Base-by-base conservation (phyloP, 768 basidiomycete species). In the Amanita jacksonii region DNA sequence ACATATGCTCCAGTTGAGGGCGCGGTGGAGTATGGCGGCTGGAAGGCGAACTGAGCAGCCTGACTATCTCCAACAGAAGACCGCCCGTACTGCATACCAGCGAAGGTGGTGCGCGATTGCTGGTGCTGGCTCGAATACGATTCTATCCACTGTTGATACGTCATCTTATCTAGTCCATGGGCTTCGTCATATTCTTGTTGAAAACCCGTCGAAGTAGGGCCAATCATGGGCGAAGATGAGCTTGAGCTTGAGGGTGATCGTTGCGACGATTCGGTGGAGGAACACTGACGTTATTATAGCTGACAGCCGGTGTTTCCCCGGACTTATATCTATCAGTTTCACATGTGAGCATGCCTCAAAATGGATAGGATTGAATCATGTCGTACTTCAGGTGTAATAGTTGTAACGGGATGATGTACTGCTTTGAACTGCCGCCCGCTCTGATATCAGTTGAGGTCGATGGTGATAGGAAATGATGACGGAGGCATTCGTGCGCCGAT, bases 201-300 rank as follows among this genome's bases (percentile, higher is more conserved):
- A 54, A 76, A 79, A 52, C 75, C 76, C 4, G 74, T 67, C 8
- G 74, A 64, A 0, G 66, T 63, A 12, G 76, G 67, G 28, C 72
- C 71, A 49, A 79, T 78, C 77, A 79, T 78, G 31, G 62, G 49
- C 34, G 64, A 54, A 43, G 58, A 57, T 34, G 48, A 27, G 8
- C 57, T 54, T 39, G 54, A 33, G 38, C 57, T 50, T 16, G 50
- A 43, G 6, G 51, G 43, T 34, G 50, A 50, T 16, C 47, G 53
- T 19, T 25, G 19, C 41, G 39, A 24, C 43, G 23, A 35, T 39
- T 18, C 22, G 42, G 13, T 15, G n/a, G 19, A 31, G 37, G 22
- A 33, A 28, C 27, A 15, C 41, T 31, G 19, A 38, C 15, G 35
- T 10, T 32, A 35, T 50, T 46, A 33, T 39, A 41, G n/a, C 36